These are phyloP conservation scores for Batkoa obscura DNA, from an alignment of 371 early-diverging fungal genomes.

Conservation along the genomic window DNA sequence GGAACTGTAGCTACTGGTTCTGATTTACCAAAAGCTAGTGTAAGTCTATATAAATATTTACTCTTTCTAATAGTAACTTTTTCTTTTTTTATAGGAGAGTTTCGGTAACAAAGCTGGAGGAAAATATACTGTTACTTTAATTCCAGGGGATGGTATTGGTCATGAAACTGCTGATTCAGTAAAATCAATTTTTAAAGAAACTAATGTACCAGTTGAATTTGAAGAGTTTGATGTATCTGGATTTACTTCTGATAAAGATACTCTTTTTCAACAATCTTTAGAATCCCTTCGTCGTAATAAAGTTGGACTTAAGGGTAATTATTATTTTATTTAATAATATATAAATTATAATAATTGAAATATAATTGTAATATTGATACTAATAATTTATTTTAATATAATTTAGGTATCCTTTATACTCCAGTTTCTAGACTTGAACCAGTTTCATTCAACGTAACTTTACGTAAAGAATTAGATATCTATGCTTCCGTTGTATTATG, in stretches of 20 bases:
- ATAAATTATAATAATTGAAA: background rate
- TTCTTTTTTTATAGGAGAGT: no score
- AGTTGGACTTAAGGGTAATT: slow-evolving; percentile 82
- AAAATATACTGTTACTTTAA: slow-evolving; percentile 80
- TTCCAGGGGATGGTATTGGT: slow-evolving; percentile 96
- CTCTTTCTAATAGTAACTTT: background rate
- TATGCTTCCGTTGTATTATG: slow-evolving; percentile 77
- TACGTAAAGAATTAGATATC: slow-evolving; percentile 92
- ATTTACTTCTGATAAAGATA: slow-evolving; percentile 46
- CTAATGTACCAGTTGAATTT: slow-evolving; percentile 79
- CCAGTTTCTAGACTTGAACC: slow-evolving; percentile 71
- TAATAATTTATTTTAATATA: background rate
- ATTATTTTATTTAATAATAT: background rate
- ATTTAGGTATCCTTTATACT: slow-evolving; percentile 64
- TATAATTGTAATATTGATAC: no score
- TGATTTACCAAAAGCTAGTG: background rate
- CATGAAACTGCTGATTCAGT: slow-evolving; percentile 76
- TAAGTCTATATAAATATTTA: background rate
- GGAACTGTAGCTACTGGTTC: background rate
- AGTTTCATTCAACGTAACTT: slow-evolving; percentile 80
- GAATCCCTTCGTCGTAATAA: slow-evolving; percentile 83
- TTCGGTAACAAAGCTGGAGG: slow-evolving; percentile 54
- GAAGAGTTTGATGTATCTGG: slow-evolving; percentile 90
- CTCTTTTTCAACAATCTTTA: slow-evolving; percentile 61
- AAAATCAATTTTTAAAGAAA: slow-evolving; percentile 81